These are phyloP conservation scores for Lactuca sativa DNA, from an alignment of 129 eudicot genomes.

Conservation along the genomic window DNA sequence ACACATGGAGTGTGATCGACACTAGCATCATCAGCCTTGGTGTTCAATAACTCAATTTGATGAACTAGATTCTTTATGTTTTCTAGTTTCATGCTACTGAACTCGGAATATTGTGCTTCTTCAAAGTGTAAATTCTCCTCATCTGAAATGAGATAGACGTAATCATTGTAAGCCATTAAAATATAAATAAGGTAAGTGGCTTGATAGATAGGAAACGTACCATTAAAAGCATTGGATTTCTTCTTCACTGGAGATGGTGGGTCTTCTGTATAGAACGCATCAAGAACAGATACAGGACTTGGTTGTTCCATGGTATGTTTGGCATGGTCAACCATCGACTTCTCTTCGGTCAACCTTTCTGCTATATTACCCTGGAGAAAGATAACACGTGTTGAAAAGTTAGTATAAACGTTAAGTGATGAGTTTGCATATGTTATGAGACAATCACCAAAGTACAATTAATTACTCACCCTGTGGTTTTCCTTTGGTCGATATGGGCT, in stretches of 20 bases:
- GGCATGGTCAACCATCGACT: conserved; percentile 44
- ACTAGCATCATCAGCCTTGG: conserved; percentile 36
- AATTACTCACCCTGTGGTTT: conserved; percentile 36
- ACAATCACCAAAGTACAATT: neutral
- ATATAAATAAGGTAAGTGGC: neutral
- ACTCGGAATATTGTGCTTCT: conserved; percentile 39
- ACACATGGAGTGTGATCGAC: conserved; percentile 28
- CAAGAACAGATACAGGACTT: conserved; percentile 94
- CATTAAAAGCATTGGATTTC: conserved; percentile 60
- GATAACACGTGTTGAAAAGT: conserved; percentile 22
- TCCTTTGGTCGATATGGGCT: conserved; percentile 36
- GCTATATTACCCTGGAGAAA: conserved; percentile 39
- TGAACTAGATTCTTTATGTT: conserved; percentile 44
- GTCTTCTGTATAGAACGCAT: conserved; percentile 76
- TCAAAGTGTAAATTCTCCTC: conserved; percentile 42
- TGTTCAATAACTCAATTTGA: conserved; percentile 41
- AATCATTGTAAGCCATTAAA: neutral
- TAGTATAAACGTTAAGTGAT: neutral
- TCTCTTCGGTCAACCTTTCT: conserved; percentile 47
- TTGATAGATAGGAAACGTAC: conserved; percentile 32
- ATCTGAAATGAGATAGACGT: conserved; percentile 36
- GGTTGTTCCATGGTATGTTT: conserved; percentile 68
- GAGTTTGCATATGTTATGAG: neutral
- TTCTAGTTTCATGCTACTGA: conserved; percentile 41
- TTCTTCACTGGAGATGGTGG: conserved; percentile 88